phyloP scores from a whole-genome alignment of 2,329 filamentous ascomycete genomes.

The Beauveria scarabaeidicola region DNA sequence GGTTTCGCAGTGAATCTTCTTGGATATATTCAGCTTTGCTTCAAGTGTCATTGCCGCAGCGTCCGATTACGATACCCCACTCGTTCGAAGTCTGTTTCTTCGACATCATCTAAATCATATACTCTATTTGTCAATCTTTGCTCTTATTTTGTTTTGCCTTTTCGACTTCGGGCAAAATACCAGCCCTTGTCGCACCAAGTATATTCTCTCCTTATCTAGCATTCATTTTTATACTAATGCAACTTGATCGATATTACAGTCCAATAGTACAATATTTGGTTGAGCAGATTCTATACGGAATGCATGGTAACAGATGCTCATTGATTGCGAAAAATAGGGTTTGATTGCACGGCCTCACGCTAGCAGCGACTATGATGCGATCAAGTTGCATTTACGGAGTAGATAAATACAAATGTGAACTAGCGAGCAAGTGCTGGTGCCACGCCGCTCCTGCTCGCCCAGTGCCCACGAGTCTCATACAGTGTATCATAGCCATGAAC shows the following conservation, averaged over 20 bases:
- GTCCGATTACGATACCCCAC: slow-evolving; percentile 8
- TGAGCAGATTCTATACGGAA: background rate
- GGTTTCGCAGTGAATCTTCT: background rate
- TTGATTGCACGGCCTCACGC: background rate
- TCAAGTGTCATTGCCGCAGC: background rate
- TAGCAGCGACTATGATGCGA: background rate
- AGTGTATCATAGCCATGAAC: background rate
- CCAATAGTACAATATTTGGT: background rate
- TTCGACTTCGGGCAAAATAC: background rate
- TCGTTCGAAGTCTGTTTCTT: slow-evolving; percentile 4
- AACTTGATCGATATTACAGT: background rate
- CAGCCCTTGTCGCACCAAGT: background rate
- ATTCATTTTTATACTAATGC: background rate
- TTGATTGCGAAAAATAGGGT: background rate
- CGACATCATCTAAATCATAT: slow-evolving; percentile 5
- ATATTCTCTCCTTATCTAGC: background rate
- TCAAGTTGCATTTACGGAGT: slow-evolving; percentile 8
- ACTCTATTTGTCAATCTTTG: slow-evolving; percentile 9
- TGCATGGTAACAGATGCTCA: background rate
- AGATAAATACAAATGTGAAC: background rate
- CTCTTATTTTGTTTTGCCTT: background rate
- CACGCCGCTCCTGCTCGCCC: too few species aligned
- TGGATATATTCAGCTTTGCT: slow-evolving; percentile 6
- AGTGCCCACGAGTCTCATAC: background rate
- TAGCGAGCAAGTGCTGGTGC: background rate